Conservation (phyloP, 139 green algal genomes). For the Nannochloris sp. region DNA sequence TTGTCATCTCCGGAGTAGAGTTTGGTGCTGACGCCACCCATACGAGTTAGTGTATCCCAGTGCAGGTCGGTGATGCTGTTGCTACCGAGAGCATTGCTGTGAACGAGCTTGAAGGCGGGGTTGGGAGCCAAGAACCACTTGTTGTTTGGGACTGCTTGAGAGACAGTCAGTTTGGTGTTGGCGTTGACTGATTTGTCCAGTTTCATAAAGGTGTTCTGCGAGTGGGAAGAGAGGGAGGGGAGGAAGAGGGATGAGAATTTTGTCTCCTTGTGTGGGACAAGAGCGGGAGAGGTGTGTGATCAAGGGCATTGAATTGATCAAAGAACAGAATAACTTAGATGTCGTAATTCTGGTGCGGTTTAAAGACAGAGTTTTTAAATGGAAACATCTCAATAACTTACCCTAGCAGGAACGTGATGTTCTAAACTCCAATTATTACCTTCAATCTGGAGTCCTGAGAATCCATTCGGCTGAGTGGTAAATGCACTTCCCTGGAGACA, state of each 20-base stretch:
- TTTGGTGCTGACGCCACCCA: background rate
- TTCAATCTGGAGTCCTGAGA: background rate
- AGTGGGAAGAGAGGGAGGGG: too few species aligned
- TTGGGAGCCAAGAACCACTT: slow-evolving; percentile 3
- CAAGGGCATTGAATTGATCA: too few species aligned
- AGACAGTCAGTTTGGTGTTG: background rate
- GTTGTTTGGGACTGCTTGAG: background rate
- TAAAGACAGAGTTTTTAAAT: too few species aligned
- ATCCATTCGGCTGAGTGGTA: background rate
- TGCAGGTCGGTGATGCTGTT: background rate
- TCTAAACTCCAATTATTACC: background rate
- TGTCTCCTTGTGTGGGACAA: too few species aligned
- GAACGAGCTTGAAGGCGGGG: background rate
- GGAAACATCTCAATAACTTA: too few species aligned
- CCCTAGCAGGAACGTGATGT: background rate
- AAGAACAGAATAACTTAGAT: too few species aligned
- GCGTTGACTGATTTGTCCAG: background rate
- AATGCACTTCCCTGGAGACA: too few species aligned
- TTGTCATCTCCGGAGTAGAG: slow-evolving; percentile 5
- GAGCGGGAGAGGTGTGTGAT: too few species aligned
- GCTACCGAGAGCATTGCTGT: background rate
- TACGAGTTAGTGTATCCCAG: background rate
- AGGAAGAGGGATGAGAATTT: too few species aligned
- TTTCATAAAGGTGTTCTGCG: slow-evolving; percentile 2
- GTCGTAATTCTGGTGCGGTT: too few species aligned